Conservation (phyloP, 2,329 filamentous ascomycete species). For the Pseudogymnoascus pannorum region DNA sequence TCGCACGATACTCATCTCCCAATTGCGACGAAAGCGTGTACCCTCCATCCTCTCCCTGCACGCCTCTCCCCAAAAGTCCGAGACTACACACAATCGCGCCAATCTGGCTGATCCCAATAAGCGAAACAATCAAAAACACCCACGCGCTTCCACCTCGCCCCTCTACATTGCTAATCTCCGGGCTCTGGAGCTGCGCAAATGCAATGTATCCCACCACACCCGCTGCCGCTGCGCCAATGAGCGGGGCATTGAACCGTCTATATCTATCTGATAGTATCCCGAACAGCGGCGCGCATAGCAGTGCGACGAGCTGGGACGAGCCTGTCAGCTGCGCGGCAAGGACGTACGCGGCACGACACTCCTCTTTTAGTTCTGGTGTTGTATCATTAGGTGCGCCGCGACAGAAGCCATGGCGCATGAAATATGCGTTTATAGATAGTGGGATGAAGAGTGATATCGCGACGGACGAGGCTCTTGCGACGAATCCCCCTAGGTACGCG, state of each 20-base stretch:
- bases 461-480: slow-evolving; percentile 88
- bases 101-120: slow-evolving; percentile 90
- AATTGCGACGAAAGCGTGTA: slow-evolving; percentile 28
- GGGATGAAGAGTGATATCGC: slow-evolving; percentile 94
- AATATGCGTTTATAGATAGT: slow-evolving; percentile 86
- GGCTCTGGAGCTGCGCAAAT: slow-evolving; percentile 70
- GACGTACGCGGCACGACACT: slow-evolving; percentile 81
- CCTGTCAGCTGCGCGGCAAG: slow-evolving; percentile 82
- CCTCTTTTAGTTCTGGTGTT: slow-evolving; percentile 69
- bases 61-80: slow-evolving; percentile 75
- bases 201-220: slow-evolving; percentile 72
- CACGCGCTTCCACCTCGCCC: slow-evolving; percentile 59
- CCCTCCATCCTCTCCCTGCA: slow-evolving; percentile 46
- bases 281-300: slow-evolving; percentile 79
- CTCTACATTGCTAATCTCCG: slow-evolving; percentile 59
- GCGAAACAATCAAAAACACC: slow-evolving; percentile 68
- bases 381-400: slow-evolving; percentile 56
- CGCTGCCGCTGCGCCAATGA: slow-evolving; percentile 62
- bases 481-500: slow-evolving; percentile 89
- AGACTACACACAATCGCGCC: slow-evolving; percentile 93
- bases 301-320: slow-evolving; percentile 76
- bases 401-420: slow-evolving; percentile 74
- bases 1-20: background rate
- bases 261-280: slow-evolving; percentile 73
- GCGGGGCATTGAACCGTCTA: slow-evolving; percentile 60